phyloP scores from a whole-genome alignment of 768 basidiomycete species.

The Pseudohyphozyma bogoriensis region DNA sequence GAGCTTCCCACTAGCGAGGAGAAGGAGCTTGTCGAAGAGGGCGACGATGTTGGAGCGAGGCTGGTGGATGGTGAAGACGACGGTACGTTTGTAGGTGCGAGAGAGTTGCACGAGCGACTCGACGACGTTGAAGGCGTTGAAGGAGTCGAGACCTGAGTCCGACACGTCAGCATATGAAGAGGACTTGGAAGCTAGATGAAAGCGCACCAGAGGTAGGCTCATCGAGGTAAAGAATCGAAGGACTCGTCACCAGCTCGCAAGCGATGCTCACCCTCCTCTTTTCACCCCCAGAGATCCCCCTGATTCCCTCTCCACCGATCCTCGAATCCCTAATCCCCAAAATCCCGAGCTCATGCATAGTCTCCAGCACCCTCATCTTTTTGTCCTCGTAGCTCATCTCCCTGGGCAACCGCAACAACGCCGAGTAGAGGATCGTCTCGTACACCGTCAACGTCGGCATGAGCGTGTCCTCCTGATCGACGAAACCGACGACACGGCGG shows the following conservation, averaged over 20 bases:
- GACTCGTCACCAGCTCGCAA: conserved; percentile 93
- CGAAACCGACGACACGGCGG: conserved; percentile 80
- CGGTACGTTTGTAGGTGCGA: conserved; percentile 79
- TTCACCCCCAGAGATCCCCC: conserved; percentile 94
- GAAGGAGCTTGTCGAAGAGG: conserved; percentile 80
- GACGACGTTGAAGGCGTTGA: conserved; percentile 89
- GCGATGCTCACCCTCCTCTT: conserved; percentile 94
- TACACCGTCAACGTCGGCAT: conserved; percentile 97
- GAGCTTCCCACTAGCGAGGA: conserved; percentile 71
- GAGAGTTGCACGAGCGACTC: conserved; percentile 79
- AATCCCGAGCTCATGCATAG: conserved; percentile 91
- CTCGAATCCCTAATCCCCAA: conserved; percentile 76
- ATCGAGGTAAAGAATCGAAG: conserved; percentile 89
- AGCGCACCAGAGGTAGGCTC: conserved; percentile 85
- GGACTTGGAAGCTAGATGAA: background rate
- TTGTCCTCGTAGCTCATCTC: conserved; percentile 97
- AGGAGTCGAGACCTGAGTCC: conserved; percentile 70
- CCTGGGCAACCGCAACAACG: conserved; percentile 73
- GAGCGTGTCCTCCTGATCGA: conserved; percentile 95
- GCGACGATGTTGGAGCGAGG: conserved; percentile 95
- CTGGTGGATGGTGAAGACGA: conserved; percentile 96
- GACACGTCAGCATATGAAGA: background rate
- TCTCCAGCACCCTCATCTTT: conserved; percentile 85
- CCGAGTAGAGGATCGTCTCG: conserved; percentile 91
- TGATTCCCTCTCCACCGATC: conserved; percentile 78